Evolutionary conservation across 83 land plant species (phyloP), one percentile per base, ranked within the genome.

Genomic region (Diphasiastrum complanatum): DNA sequence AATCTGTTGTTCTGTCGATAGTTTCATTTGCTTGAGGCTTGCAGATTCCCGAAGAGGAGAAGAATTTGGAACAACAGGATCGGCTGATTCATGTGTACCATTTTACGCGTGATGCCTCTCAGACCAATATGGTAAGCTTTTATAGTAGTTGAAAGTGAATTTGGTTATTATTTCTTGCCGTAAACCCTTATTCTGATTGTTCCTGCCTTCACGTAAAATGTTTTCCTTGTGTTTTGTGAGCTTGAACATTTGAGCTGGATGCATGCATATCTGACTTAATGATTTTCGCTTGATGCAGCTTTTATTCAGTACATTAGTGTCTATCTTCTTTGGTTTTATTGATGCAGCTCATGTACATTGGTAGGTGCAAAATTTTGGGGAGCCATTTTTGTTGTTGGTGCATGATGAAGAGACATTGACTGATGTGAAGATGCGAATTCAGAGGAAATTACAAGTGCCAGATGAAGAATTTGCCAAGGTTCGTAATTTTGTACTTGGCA

Each of bases 391-490:
- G 35, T 41, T 76, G 20, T 69, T 71, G 18, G 58, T 76, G 19
- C 69, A 60, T 33, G 79, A 76, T 41, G 67, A 66, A 24, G 79
- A 76, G 56, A 71, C 75, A 5, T 45, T 76, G 50, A 49, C 60
- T 20, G 63, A 58, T 11, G 76, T 70, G 61, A 76, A 70, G 47
- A 47, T 50, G 38, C 43, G 75, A 28, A 65, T 70, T 11, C 59
- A 66, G 36, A 65, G 51, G n/a, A 76, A 76, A 37, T 24, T 76
- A 58, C 70, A 58, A 34, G 74, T 76, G 28, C 69, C 76, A 45
- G 75, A 76, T 36, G 79, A 76, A 61, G 79, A 76, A 43, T 76
- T 76, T 54, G 49, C 70, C 5, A 76, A 71, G 70, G 79, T 76
- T n/a, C n/a, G n/a, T n/a, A n/a, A n/a, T n/a, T n/a, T n/a, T n/a